Evolutionary conservation across 2,329 filamentous ascomycete genomes (phyloP).

Genomic region (Colletotrichum eleusines): DNA sequence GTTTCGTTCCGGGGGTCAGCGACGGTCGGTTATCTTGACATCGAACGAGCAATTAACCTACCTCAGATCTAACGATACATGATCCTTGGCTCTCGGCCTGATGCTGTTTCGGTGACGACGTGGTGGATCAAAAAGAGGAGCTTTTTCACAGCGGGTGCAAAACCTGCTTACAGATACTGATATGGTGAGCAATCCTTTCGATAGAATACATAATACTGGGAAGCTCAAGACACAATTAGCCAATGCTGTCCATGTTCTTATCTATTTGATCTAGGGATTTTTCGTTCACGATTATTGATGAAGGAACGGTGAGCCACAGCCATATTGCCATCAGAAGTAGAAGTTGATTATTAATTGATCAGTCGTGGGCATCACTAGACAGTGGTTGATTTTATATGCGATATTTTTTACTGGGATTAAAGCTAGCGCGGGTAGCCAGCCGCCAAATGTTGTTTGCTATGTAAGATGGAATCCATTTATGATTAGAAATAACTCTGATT

Average conservation of each 20-base stretch:
- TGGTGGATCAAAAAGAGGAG: neutral
- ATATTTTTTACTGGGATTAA: too few species aligned
- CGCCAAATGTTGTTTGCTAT: neutral
- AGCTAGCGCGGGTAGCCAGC: neutral
- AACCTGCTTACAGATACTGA: neutral
- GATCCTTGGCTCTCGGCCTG: conserved; percentile 1
- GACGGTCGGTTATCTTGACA: conserved; percentile 11
- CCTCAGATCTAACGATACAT: neutral
- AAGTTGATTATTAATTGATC: too few species aligned
- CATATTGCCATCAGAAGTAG: too few species aligned
- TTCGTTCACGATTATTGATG: neutral
- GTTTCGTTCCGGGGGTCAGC: neutral
- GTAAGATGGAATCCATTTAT: neutral
- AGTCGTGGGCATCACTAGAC: too few species aligned
- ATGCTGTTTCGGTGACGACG: neutral
- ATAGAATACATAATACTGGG: neutral
- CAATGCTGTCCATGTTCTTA: neutral
- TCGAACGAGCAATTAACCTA: too few species aligned
- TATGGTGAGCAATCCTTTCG: neutral
- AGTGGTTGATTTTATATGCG: too few species aligned
- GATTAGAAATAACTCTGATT: neutral
- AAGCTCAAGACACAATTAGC: neutral
- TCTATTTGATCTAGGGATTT: neutral
- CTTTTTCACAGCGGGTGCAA: neutral
- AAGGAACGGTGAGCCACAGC: neutral